Evolutionary conservation across 257 asterid genomes (phyloP).

Genomic region (Fraxinus anomala): DNA sequence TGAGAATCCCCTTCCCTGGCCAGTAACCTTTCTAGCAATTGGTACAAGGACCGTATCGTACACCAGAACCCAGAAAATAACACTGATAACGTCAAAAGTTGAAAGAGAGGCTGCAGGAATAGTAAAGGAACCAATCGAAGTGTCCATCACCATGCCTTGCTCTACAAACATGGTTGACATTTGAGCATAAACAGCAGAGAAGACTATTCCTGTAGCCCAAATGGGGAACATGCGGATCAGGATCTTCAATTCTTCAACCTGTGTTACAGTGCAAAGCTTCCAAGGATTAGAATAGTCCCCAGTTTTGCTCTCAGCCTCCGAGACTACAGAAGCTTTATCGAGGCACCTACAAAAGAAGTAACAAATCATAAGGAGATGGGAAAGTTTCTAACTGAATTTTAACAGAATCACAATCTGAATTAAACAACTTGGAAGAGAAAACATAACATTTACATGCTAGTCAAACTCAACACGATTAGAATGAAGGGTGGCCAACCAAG

Average conservation of each 20-base stretch:
- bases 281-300: slow-evolving; percentile 71
- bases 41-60: slow-evolving; percentile 80
- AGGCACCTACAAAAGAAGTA: slow-evolving; percentile 62
- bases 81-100: slow-evolving; percentile 74
- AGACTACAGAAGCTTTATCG: slow-evolving; percentile 75
- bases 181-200: slow-evolving; percentile 86
- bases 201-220: slow-evolving; percentile 93
- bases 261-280: slow-evolving; percentile 88
- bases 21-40: slow-evolving; percentile 64
- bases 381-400: neutral
- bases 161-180: slow-evolving; percentile 91
- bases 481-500: neutral
- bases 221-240: slow-evolving; percentile 89
- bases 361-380: neutral
- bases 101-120: slow-evolving; percentile 94
- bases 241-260: slow-evolving; percentile 82
- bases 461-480: neutral
- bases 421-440: neutral
- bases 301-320: slow-evolving; percentile 46
- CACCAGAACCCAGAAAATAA: slow-evolving; percentile 84
- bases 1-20: slow-evolving; percentile 68
- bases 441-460: neutral
- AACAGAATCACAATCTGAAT: neutral
- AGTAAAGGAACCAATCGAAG: slow-evolving; percentile 69
- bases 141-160: slow-evolving; percentile 94